phyloP scores from a whole-genome alignment of 768 basidiomycete genomes.

The Trichaptum fuscoviolaceum region DNA sequence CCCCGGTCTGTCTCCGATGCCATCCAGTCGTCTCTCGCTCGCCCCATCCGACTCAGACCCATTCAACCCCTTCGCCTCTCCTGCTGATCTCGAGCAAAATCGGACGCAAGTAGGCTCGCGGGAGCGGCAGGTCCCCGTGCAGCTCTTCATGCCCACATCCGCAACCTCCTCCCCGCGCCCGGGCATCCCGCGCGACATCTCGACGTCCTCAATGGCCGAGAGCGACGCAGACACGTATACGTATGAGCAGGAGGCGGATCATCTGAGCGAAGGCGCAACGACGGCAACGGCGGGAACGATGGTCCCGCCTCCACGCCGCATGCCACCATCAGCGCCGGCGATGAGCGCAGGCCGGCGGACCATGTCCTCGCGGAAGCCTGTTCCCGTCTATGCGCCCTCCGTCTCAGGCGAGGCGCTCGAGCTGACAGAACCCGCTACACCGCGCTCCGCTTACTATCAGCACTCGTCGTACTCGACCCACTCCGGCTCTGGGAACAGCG shows the following conservation, averaged over 20 bases:
- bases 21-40: not conserved
- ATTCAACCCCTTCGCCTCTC: not conserved
- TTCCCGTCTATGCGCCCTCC: slow-evolving; percentile 44
- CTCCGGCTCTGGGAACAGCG: not conserved
- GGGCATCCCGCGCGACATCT: not conserved
- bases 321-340: not conserved
- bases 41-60: not conserved
- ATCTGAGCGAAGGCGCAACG: not conserved
- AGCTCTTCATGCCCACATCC: not conserved
- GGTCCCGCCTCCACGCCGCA: not conserved
- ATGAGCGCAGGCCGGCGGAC: not conserved
- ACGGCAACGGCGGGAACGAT: not conserved
- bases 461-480: slow-evolving; percentile 3
- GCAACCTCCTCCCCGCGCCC: not conserved
- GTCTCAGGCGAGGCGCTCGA: slow-evolving; percentile 8
- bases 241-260: not conserved
- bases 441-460: slow-evolving; percentile 3
- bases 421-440: not conserved
- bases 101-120: not conserved
- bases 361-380: slow-evolving; percentile 41
- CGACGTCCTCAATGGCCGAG: not conserved
- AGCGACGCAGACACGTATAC: not conserved
- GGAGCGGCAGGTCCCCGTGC: not conserved
- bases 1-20: not conserved
- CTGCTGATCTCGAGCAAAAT: not conserved